phyloP scores from a whole-genome alignment of 306 rosid species.

The Erythrophleum fordii region DNA sequence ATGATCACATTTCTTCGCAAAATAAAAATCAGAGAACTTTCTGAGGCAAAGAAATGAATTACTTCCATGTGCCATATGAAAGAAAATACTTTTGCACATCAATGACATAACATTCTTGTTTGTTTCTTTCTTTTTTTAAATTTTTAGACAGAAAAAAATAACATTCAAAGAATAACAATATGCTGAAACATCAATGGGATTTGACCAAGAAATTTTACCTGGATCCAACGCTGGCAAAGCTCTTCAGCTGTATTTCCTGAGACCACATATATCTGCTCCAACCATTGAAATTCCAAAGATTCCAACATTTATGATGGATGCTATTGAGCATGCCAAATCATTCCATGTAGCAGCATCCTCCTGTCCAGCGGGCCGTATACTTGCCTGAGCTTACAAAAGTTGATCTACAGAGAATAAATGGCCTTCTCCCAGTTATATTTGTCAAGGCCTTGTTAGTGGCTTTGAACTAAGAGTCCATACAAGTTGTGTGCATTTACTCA shows the following conservation, averaged over 20 bases:
- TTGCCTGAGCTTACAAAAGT: conserved; percentile 88
- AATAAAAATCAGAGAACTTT: background rate
- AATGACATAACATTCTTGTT: background rate
- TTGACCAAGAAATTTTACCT: conserved; percentile 50
- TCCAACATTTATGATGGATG: conserved; percentile 72
- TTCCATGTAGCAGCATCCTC: conserved; percentile 86
- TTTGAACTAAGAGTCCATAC: conserved; percentile 69
- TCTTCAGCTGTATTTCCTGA: conserved; percentile 77
- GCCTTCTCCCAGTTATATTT: conserved; percentile 74
- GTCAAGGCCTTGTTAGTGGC: conserved; percentile 66
- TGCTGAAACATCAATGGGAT: background rate
- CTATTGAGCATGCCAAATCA: conserved; percentile 78
- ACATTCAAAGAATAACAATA: background rate
- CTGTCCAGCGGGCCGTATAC: conserved; percentile 95
- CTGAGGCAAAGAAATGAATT: background rate
- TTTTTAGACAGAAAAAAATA: background rate
- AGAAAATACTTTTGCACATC: background rate
- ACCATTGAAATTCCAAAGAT: conserved; percentile 93
- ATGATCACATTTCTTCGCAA: background rate
- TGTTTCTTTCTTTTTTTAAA: background rate
- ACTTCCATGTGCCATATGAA: background rate
- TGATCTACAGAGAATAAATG: conserved; percentile 84
- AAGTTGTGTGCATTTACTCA: conserved; percentile 83
- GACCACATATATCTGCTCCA: conserved; percentile 95
- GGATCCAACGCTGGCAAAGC: conserved; percentile 91